Evolutionary conservation across 2,329 filamentous ascomycete species (phyloP).

Genomic region (Amphichorda felina): DNA sequence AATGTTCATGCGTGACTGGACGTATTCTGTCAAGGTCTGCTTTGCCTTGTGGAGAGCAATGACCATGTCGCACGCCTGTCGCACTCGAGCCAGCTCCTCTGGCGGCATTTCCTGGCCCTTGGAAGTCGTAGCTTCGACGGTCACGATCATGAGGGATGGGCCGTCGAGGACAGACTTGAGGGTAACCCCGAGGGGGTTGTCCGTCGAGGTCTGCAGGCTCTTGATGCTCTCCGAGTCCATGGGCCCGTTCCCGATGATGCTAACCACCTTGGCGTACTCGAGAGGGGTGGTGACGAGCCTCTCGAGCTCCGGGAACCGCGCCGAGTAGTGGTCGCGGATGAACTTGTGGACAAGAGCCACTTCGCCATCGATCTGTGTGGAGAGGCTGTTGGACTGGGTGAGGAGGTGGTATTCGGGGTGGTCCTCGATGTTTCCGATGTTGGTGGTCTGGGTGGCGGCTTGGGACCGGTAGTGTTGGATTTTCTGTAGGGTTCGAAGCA

Average conservation of each 20-base stretch:
- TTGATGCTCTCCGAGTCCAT: constrained; percentile 75
- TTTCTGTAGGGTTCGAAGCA: constrained; percentile 50
- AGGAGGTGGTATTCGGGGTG: constrained; percentile 85
- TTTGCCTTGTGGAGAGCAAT: constrained; percentile 83
- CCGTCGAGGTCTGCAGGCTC: constrained; percentile 58
- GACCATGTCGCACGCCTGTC: constrained; percentile 75
- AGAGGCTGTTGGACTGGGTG: constrained; percentile 79
- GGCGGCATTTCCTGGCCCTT: constrained; percentile 66
- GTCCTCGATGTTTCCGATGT: constrained; percentile 77
- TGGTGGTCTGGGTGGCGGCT: constrained; percentile 49
- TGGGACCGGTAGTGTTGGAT: constrained; percentile 65
- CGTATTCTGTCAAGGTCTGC: constrained; percentile 78
- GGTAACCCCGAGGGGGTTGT: constrained; percentile 66
- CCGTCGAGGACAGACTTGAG: constrained; percentile 77
- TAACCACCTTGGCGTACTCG: constrained; percentile 90
- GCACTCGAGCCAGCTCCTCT: constrained; percentile 62
- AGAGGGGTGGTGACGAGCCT: constrained; percentile 80
- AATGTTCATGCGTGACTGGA: constrained; percentile 91
- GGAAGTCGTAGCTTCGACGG: constrained; percentile 85
- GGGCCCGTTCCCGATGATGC: constrained; percentile 85
- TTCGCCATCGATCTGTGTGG: constrained; percentile 87
- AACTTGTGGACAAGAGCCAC: constrained; percentile 92
- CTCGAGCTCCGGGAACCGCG: constrained; percentile 88
- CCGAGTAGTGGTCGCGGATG: constrained; percentile 89
- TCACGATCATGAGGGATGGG: constrained; percentile 88